Evolutionary conservation across 768 basidiomycete species (phyloP).

Genomic region (Tricholoma terreum): DNA sequence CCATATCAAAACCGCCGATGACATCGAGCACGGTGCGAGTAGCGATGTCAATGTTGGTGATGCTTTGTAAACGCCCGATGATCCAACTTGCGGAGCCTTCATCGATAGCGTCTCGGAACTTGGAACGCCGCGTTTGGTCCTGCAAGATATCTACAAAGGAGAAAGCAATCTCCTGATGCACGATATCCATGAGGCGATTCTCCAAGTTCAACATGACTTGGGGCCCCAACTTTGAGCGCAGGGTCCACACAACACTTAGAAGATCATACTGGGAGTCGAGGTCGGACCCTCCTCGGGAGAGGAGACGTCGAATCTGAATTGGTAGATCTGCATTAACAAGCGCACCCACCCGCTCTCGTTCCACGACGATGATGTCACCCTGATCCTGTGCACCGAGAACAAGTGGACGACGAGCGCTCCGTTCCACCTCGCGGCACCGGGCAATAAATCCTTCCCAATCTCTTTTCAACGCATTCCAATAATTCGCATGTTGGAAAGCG

Average conservation of each 20-base stretch:
- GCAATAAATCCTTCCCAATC: conserved; percentile 98
- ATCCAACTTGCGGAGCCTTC: conserved; percentile 63
- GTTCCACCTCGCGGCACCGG: conserved; percentile 86
- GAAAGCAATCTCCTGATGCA: conserved; percentile 78
- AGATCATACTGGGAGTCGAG: conserved; percentile 54
- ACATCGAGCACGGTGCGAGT: conserved; percentile 61
- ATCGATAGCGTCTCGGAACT: conserved; percentile 55
- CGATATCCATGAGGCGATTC: conserved; percentile 53
- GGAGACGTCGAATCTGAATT: conserved; percentile 50
- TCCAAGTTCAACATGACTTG: conserved; percentile 57
- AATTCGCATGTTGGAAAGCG: conserved; percentile 70
- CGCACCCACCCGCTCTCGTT: conserved; percentile 72
- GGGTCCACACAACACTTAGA: conserved; percentile 59
- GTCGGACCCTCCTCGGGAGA: conserved; percentile 39
- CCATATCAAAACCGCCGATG: conserved; percentile 66
- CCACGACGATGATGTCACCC: conserved; percentile 58
- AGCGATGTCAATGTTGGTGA: conserved; percentile 54
- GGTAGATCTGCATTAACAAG: conserved; percentile 67
- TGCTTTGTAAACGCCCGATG: conserved; percentile 51
- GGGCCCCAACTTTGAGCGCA: conserved; percentile 59
- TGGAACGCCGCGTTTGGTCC: conserved; percentile 55
- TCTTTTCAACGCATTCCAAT: conserved; percentile 80
- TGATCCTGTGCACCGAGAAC: conserved; percentile 49
- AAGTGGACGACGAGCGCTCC: conserved; percentile 78
- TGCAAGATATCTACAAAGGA: conserved; percentile 72